These are phyloP conservation scores for Corymbia maculata DNA, from an alignment of 345 rosid species.

Conservation along the genomic window DNA sequence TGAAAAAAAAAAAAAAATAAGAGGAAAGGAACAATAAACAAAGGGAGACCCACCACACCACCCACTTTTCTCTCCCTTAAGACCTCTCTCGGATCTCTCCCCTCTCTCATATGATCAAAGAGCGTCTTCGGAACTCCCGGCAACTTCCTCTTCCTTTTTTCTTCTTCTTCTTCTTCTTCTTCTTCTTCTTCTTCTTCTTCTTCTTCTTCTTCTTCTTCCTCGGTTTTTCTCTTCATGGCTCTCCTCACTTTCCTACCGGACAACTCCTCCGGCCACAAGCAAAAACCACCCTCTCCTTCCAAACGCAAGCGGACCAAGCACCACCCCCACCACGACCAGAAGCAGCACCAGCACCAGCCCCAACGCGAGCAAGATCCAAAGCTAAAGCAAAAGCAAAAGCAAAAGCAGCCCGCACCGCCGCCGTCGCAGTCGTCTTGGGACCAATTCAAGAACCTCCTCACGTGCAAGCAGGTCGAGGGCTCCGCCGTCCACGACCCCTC, in stretches of 20 bases:
- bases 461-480: constrained; percentile 82
- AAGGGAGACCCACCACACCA: constrained; percentile 20
- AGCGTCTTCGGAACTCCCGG: background rate
- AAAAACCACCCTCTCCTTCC: background rate
- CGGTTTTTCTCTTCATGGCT: constrained; percentile 37
- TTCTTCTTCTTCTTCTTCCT: background rate
- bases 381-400: constrained; percentile 11
- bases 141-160: background rate
- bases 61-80: constrained; percentile 18
- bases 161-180: background rate
- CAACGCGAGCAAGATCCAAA: background rate
- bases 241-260: constrained; percentile 26
- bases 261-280: constrained; percentile 25
- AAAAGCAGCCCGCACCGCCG: constrained; percentile 16
- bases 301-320: background rate
- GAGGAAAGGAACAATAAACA: constrained; percentile 4
- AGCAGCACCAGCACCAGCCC: background rate
- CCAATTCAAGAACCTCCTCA: constrained; percentile 88
- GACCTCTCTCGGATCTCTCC: constrained; percentile 35
- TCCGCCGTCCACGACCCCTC: constrained; percentile 75
- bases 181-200: background rate
- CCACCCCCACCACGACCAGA: background rate
- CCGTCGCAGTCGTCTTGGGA: constrained; percentile 71
- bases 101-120: background rate
- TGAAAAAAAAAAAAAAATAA: background rate